A percentile compares a stretch with the other conserved stretches of the same genome.
Evolutionary conservation across 1,284 basidiomycete genomes (phyloP).

Genomic region (Xanthoconium separans): DNA sequence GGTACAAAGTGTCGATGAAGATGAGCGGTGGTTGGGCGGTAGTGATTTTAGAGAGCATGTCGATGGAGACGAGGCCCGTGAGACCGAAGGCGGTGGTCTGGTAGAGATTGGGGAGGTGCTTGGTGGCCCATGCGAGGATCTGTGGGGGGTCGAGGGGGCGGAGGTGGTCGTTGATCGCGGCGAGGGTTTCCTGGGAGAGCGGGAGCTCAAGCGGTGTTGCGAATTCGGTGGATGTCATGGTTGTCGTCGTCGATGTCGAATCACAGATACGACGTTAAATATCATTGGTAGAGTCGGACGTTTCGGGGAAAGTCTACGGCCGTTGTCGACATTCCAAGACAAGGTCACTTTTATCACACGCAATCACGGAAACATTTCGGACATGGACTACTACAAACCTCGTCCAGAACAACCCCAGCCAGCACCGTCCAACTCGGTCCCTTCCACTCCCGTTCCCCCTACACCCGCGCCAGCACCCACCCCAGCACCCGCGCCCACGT

Average conservation of each 20-base stretch:
- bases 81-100: constrained; percentile 95
- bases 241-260: not conserved
- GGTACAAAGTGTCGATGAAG: constrained; percentile 96
- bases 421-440: constrained; percentile 16
- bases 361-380: not conserved
- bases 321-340: not conserved
- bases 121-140: constrained; percentile 81
- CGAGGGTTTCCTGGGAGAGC: constrained; percentile 61
- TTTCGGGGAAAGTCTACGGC: not conserved
- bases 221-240: constrained; percentile 10
- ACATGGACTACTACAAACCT: constrained; percentile 32
- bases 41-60: constrained; percentile 86
- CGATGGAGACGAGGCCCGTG: constrained; percentile 87
- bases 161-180: constrained; percentile 73
- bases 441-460: constrained; percentile 23
- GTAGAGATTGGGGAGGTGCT: constrained; percentile 75
- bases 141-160: constrained; percentile 69
- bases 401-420: constrained; percentile 26
- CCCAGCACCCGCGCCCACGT: not conserved
- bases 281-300: not conserved
- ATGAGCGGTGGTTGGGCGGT: constrained; percentile 64
- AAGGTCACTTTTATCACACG: not conserved
- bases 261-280: not conserved
- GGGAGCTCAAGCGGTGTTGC: constrained; percentile 58
- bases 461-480: not conserved